Percentiles rank a stretch among this genome's conserved stretches.
Evolutionary conservation across 2,329 filamentous ascomycete genomes (phyloP).

Genomic region (Cordyceps fumosorosea): DNA sequence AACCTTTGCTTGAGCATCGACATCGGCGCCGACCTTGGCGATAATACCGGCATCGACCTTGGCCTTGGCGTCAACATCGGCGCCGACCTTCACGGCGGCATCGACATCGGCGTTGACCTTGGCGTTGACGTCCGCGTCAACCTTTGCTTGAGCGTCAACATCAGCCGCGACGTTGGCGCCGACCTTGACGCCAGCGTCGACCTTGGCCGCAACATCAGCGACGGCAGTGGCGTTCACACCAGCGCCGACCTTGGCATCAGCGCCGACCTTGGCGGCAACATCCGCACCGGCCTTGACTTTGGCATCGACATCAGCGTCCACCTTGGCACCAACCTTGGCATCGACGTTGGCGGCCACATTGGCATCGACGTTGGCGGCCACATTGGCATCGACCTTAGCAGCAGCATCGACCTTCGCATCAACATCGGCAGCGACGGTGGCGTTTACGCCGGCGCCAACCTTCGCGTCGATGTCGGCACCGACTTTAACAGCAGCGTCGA

Average conservation of each 20-base stretch:
- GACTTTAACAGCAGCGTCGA: not conserved
- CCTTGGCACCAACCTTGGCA: slow-evolving; percentile 16
- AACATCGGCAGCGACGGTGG: slow-evolving; percentile 15
- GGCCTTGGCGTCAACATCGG: too few relatives aligned
- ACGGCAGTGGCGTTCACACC: too few relatives aligned
- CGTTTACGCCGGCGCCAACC: slow-evolving; percentile 19
- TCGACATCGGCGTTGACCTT: not conserved
- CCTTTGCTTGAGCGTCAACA: too few relatives aligned
- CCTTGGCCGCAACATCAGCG: not conserved
- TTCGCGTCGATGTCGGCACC: slow-evolving; percentile 19
- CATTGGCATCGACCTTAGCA: not conserved
- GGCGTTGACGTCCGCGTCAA: not conserved
- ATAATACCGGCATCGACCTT: too few relatives aligned
- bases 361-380: not conserved
- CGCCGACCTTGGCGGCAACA: slow-evolving; percentile 13
- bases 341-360: slow-evolving; percentile 3
- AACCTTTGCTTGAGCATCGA: not conserved
- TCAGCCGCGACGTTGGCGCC: too few relatives aligned
- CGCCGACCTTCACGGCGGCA: not conserved
- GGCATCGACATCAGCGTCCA: not conserved
- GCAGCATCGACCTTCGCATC: not conserved
- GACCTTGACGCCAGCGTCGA: not conserved
- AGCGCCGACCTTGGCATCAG: not conserved
- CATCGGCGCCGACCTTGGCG: not conserved
- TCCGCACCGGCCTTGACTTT: slow-evolving; percentile 17